phyloP scores from a whole-genome alignment of 371 early-diverging fungal genomes.

The Amoeboaphelidium protococcarum region DNA sequence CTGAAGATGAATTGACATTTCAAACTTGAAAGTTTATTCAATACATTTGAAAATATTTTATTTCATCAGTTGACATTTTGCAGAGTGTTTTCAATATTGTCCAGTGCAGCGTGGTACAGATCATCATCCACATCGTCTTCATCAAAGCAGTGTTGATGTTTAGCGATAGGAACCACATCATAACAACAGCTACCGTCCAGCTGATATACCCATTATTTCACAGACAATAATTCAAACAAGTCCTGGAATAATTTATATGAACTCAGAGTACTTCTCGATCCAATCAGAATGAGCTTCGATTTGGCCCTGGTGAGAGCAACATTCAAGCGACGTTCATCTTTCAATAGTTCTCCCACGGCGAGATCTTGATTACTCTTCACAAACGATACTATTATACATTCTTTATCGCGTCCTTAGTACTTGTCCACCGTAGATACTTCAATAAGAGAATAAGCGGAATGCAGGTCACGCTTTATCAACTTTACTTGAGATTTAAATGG shows the following conservation, averaged over 20 bases:
- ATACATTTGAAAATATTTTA: too few species aligned
- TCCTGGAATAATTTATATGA: background rate
- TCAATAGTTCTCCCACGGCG: constrained; percentile 58
- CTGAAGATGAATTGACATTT: too few species aligned
- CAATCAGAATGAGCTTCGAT: constrained; percentile 64
- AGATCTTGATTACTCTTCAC: constrained; percentile 49
- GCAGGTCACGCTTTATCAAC: constrained; percentile 18
- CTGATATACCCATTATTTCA: background rate
- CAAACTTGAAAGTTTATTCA: too few species aligned
- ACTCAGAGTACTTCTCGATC: constrained; percentile 33
- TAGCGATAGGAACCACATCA: too few species aligned
- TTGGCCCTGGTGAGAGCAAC: constrained; percentile 91
- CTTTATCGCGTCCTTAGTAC: constrained; percentile 82
- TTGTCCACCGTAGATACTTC: constrained; percentile 65
- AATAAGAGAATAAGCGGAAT: constrained; percentile 7
- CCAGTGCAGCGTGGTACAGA: too few species aligned
- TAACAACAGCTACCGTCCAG: too few species aligned
- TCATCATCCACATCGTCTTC: too few species aligned
- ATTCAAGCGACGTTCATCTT: constrained; percentile 83
- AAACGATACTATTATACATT: constrained; percentile 54
- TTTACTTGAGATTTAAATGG: constrained; percentile 62
- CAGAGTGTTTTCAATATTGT: too few species aligned
- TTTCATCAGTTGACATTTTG: too few species aligned
- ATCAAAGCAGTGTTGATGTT: too few species aligned
- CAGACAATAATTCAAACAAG: background rate